phyloP scores from a whole-genome alignment of 805 yeast species.

The Saturnispora quitensis region DNA sequence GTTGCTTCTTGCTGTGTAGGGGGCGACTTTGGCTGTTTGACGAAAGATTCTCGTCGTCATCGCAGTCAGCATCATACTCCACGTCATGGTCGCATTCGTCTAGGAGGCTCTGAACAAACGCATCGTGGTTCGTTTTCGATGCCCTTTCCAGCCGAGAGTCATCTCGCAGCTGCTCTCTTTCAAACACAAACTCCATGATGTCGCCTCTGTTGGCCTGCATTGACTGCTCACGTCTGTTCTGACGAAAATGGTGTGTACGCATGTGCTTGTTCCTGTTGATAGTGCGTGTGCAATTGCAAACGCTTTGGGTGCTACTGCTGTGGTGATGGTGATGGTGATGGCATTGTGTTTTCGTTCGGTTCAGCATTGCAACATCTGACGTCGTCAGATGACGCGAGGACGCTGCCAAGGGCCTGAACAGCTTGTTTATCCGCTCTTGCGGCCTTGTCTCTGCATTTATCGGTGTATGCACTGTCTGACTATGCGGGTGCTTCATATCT shows the following conservation, averaged over 20 bases:
- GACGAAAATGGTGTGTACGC: slow-evolving; percentile 6
- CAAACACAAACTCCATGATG: slow-evolving; percentile 22
- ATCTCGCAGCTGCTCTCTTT: slow-evolving; percentile 17
- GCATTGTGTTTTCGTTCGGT: background rate
- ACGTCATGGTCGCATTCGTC: slow-evolving; percentile 20
- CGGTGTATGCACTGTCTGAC: background rate
- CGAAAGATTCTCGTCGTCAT: slow-evolving; percentile 4
- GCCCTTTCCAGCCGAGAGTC: slow-evolving; percentile 12
- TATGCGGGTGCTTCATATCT: background rate
- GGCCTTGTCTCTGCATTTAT: background rate
- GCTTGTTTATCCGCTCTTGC: slow-evolving; percentile 8
- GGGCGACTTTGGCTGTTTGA: background rate
- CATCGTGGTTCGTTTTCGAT: slow-evolving; percentile 14
- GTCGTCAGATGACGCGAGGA: background rate
- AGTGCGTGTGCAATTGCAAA: slow-evolving; percentile 1
- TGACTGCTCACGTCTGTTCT: slow-evolving; percentile 11
- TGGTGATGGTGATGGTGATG: background rate
- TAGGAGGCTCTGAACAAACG: slow-evolving; percentile 14
- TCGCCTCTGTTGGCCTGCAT: slow-evolving; percentile 18
- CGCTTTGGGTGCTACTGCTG: background rate
- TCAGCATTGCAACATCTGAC: background rate
- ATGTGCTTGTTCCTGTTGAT: slow-evolving; percentile 5
- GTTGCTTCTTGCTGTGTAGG: too few relatives aligned
- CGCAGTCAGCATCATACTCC: slow-evolving; percentile 22
- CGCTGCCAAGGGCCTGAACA: slow-evolving; percentile 18